Percentiles rank a stretch among this genome's conserved stretches.
phyloP scores from a whole-genome alignment of 2,329 filamentous ascomycete genomes.

The Aspergillus glaucus region DNA sequence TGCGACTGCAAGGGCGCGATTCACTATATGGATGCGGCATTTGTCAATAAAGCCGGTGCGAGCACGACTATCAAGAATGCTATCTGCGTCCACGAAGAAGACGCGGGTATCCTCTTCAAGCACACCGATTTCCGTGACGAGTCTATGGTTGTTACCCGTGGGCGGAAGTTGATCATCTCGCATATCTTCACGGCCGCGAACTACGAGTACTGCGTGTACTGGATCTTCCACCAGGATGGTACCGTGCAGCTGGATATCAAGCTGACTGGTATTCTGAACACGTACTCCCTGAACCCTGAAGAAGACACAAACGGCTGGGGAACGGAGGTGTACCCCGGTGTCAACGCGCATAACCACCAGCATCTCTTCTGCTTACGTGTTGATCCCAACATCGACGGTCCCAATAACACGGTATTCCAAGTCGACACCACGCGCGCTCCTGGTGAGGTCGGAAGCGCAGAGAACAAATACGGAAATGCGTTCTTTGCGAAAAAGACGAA shows the following conservation, averaged over 20 bases:
- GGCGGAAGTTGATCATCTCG: constrained; percentile 76
- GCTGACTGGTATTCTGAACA: constrained; percentile 88
- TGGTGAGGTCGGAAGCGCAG: constrained; percentile 68
- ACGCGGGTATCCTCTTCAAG: constrained; percentile 87
- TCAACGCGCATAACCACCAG: constrained; percentile 94
- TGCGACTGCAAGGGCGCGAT: constrained; percentile 58
- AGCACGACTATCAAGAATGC: constrained; percentile 83
- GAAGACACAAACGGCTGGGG: constrained; percentile 85
- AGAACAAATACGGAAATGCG: constrained; percentile 85
- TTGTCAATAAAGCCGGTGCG: constrained; percentile 71
- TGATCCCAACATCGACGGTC: constrained; percentile 80
- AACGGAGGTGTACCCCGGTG: constrained; percentile 81
- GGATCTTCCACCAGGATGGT: constrained; percentile 88
- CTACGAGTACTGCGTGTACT: constrained; percentile 86
- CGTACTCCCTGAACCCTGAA: constrained; percentile 70
- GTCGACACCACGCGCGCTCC: constrained; percentile 67
- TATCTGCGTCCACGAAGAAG: constrained; percentile 92
- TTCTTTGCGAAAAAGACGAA: constrained; percentile 83
- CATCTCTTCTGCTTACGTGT: constrained; percentile 88
- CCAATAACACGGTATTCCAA: constrained; percentile 77
- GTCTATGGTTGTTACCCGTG: constrained; percentile 77
- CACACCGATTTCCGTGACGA: constrained; percentile 91
- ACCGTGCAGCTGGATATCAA: constrained; percentile 89
- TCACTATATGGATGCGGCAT: constrained; percentile 83
- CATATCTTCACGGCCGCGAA: constrained; percentile 94